A percentile compares a stretch with the other conserved stretches of the same genome.
phyloP scores from a whole-genome alignment of 179 eudicot species.

The Beta lomatogona region DNA sequence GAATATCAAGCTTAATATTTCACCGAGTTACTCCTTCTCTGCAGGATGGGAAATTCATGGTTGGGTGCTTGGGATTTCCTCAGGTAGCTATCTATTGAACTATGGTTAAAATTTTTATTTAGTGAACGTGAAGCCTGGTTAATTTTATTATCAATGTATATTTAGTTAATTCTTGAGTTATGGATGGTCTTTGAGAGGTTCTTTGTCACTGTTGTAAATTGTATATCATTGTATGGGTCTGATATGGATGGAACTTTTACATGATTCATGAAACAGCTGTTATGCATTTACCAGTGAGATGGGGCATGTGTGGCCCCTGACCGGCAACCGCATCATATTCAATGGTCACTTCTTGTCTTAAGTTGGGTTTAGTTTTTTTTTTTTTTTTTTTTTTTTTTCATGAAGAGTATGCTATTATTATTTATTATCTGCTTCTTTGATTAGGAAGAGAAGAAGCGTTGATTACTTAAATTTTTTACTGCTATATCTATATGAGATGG shows the following conservation, averaged over 20 bases:
- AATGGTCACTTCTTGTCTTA: neutral
- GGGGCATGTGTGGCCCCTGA: constrained; percentile 1
- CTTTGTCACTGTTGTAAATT: constrained; percentile 2
- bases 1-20: constrained; percentile 14
- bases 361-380: neutral
- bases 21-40: constrained; percentile 26
- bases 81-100: constrained; percentile 51
- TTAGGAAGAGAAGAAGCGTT: neutral
- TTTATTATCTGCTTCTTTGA: neutral
- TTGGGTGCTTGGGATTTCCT: constrained; percentile 93
- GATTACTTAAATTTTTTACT: neutral
- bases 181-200: neutral
- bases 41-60: constrained; percentile 99
- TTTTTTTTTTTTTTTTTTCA: too few species aligned
- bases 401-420: neutral
- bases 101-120: constrained; percentile 9
- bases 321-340: neutral
- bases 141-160: neutral
- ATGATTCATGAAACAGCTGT: neutral
- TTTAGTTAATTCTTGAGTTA: neutral
- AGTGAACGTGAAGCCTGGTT: neutral
- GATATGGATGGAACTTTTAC: neutral
- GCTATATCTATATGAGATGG: neutral
- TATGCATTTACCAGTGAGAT: neutral
- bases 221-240: neutral